Evolutionary conservation across 2,329 filamentous ascomycete species (phyloP).

Genomic region (Monilinia vaccinii-corymbosi): DNA sequence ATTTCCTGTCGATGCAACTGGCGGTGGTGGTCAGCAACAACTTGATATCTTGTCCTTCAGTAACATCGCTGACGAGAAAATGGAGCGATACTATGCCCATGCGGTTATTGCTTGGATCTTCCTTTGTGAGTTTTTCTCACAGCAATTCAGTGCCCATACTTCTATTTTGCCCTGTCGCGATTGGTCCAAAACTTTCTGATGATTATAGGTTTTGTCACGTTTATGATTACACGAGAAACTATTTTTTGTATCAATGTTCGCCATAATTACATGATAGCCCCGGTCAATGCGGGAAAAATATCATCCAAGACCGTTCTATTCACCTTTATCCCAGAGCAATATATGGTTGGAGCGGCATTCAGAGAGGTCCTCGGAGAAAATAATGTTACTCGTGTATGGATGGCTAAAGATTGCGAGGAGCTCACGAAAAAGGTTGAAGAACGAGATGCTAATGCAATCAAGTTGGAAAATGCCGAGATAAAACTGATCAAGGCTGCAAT

Average conservation of each 20-base stretch:
- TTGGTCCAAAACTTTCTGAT: neutral
- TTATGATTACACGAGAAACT: slow-evolving; percentile 75
- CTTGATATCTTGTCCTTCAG: slow-evolving; percentile 74
- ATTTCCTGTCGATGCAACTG: slow-evolving; percentile 78
- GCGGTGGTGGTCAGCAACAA: slow-evolving; percentile 53
- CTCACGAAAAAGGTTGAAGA: slow-evolving; percentile 73
- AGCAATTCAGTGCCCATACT: neutral
- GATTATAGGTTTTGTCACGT: slow-evolving; percentile 64
- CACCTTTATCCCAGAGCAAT: slow-evolving; percentile 72
- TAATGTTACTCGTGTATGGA: slow-evolving; percentile 68
- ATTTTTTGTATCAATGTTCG: slow-evolving; percentile 88
- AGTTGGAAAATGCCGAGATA: slow-evolving; percentile 79
- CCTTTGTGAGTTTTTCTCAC: slow-evolving; percentile 35
- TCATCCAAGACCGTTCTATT: slow-evolving; percentile 87
- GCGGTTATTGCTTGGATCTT: slow-evolving; percentile 72
- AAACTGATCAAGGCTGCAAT: slow-evolving; percentile 74
- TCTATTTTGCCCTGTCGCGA: no score
- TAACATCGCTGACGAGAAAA: slow-evolving; percentile 51
- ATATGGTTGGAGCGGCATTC: slow-evolving; percentile 64
- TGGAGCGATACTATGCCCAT: slow-evolving; percentile 70
- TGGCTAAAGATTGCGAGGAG: slow-evolving; percentile 66
- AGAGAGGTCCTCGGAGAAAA: slow-evolving; percentile 63
- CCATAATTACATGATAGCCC: slow-evolving; percentile 82
- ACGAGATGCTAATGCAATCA: slow-evolving; percentile 68
- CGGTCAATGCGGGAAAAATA: slow-evolving; percentile 71